Evolutionary conservation across 2,329 filamentous ascomycete genomes (phyloP).

Genomic region (Xylariaceae sp.): DNA sequence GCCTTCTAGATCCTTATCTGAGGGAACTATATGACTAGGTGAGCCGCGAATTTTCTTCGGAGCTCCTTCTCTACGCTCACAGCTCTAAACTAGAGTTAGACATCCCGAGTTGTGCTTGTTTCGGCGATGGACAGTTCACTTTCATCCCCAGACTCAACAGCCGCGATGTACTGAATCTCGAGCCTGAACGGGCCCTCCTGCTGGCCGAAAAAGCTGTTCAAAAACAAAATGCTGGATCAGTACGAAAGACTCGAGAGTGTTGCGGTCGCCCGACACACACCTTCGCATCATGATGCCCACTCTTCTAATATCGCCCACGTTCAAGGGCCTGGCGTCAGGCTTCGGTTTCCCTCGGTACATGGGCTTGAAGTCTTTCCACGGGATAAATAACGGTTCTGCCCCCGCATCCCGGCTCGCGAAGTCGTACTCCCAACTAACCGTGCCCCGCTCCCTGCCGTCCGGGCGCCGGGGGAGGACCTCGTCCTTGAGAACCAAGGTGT

Average conservation of each 20-base stretch:
- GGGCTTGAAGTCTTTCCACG: conserved; percentile 67
- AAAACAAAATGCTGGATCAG: conserved; percentile 27
- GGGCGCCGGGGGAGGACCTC: conserved; percentile 58
- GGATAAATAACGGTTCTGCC: conserved; percentile 62
- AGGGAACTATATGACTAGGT: not conserved
- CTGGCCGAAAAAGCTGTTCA: conserved; percentile 69
- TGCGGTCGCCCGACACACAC: conserved; percentile 46
- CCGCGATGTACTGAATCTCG: conserved; percentile 20
- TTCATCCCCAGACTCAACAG: conserved; percentile 3
- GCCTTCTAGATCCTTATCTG: not conserved
- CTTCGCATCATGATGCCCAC: conserved; percentile 82
- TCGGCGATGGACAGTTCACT: not conserved
- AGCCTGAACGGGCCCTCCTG: conserved; percentile 61
- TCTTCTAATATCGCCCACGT: conserved; percentile 63
- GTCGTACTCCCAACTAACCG: conserved; percentile 74
- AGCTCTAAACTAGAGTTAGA: not conserved
- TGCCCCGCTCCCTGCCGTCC: conserved; percentile 71
- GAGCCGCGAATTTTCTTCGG: not conserved
- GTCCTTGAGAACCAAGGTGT: conserved; percentile 78
- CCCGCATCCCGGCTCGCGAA: conserved; percentile 50
- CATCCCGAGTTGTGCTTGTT: not conserved
- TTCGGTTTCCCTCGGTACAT: conserved; percentile 73
- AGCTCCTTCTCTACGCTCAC: not conserved
- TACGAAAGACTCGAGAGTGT: not conserved
- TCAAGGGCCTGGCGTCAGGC: conserved; percentile 60